Conservation (phyloP, 2,329 filamentous ascomycete species). For the Drechmeria coniospora region DNA sequence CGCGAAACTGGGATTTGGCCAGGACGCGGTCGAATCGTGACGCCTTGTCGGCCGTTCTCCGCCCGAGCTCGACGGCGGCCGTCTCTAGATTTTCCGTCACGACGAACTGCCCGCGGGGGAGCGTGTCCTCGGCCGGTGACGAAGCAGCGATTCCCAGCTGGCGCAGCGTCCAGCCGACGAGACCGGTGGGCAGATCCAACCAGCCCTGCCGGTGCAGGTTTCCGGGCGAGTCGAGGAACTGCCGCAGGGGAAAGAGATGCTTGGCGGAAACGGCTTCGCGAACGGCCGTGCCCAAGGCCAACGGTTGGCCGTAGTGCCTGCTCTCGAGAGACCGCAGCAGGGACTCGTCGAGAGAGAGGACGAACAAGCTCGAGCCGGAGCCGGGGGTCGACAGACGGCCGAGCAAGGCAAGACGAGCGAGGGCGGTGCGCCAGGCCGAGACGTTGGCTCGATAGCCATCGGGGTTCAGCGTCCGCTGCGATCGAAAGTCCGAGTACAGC, state of each 20-base stretch:
- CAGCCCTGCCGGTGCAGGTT: constrained; percentile 61
- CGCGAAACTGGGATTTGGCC: constrained; percentile 47
- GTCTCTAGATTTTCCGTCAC: constrained; percentile 47
- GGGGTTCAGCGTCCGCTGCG: constrained; percentile 61
- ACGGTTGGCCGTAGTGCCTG: constrained; percentile 64
- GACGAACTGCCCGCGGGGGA: constrained; percentile 49
- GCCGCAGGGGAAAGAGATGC: constrained; percentile 53
- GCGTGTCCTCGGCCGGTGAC: constrained; percentile 31
- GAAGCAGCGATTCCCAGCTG: constrained; percentile 48
- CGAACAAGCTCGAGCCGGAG: constrained; percentile 28
- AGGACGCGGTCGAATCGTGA: constrained; percentile 52
- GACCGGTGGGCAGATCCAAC: constrained; percentile 51
- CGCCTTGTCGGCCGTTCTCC: constrained; percentile 23
- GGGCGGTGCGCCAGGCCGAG: constrained; percentile 59
- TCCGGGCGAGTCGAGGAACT: constrained; percentile 49
- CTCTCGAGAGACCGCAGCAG: constrained; percentile 59
- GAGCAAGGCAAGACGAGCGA: constrained; percentile 51
- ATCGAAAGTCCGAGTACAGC: constrained; percentile 74
- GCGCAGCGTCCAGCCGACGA: constrained; percentile 61
- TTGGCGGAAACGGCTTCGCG: constrained; percentile 54
- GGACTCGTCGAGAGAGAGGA: constrained; percentile 41
- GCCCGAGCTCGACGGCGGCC: constrained; percentile 37
- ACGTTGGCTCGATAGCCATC: constrained; percentile 75
- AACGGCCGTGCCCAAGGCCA: constrained; percentile 66
- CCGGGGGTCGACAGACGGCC: constrained; percentile 34